These are phyloP conservation scores for Pichia occidentalis DNA, from an alignment of 805 yeast species.

Conservation along the genomic window DNA sequence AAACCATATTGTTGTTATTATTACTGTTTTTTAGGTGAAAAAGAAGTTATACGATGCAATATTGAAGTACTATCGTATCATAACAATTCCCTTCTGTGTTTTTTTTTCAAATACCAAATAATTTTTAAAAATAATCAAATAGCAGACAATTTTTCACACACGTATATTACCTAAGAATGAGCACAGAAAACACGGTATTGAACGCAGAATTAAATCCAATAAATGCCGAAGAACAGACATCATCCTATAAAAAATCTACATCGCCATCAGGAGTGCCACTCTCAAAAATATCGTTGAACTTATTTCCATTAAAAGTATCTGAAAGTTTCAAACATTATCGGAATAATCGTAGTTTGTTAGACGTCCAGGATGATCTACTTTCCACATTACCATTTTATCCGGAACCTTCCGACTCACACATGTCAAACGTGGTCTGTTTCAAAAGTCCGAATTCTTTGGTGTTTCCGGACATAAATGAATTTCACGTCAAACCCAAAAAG, in stretches of 20 bases:
- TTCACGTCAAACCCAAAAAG: slow-evolving; percentile 44
- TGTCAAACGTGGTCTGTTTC: slow-evolving; percentile 45
- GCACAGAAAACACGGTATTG: neutral
- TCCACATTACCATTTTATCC: slow-evolving; percentile 53
- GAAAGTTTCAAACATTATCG: slow-evolving; percentile 51
- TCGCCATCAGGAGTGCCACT: slow-evolving; percentile 67
- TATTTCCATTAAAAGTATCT: slow-evolving; percentile 51
- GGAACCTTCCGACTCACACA: slow-evolving; percentile 40
- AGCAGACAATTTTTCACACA: too few species aligned
- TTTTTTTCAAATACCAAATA: too few species aligned
- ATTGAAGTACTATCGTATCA: too few species aligned
- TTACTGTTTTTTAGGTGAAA: neutral
- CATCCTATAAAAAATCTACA: slow-evolving; percentile 43
- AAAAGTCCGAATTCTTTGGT: slow-evolving; percentile 32
- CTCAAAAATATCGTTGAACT: slow-evolving; percentile 32
- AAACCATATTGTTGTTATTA: too few species aligned
- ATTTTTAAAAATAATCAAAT: too few species aligned
- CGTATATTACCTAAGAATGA: neutral
- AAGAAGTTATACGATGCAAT: too few species aligned
- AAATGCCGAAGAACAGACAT: neutral
- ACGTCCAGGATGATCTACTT: slow-evolving; percentile 41
- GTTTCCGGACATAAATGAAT: slow-evolving; percentile 67
- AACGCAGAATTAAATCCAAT: slow-evolving; percentile 1
- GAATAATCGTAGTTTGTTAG: slow-evolving; percentile 22
- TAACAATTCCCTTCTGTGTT: too few species aligned